These are phyloP conservation scores for Lactifluus volemus DNA, from an alignment of 768 basidiomycete genomes.

Conservation along the genomic window DNA sequence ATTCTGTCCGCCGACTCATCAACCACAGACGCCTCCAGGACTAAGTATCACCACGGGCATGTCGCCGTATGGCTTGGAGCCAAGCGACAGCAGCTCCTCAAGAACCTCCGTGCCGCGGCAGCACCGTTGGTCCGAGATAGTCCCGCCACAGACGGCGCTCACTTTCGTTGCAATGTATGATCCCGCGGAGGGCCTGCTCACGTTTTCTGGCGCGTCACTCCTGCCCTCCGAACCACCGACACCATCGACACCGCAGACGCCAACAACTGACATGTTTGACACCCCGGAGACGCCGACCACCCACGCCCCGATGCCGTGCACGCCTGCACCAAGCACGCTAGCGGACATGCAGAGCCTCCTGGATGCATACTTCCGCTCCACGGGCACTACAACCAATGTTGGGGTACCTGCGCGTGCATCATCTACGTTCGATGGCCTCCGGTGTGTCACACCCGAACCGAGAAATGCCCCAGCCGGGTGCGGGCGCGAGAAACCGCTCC, in stretches of 20 bases:
- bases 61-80: not conserved
- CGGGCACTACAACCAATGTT: not conserved
- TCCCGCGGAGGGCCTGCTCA: slow-evolving; percentile 46
- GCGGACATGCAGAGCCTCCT: slow-evolving; percentile 19
- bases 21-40: slow-evolving; percentile 6
- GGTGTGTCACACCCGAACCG: not conserved
- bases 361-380: slow-evolving; percentile 18
- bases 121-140: slow-evolving; percentile 47
- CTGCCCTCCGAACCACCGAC: slow-evolving; percentile 24
- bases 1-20: not conserved
- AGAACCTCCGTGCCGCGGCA: not conserved
- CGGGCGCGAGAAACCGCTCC: slow-evolving; percentile 13
- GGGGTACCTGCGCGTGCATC: slow-evolving; percentile 13
- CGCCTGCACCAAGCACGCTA: slow-evolving; percentile 18
- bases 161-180: slow-evolving; percentile 57
- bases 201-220: slow-evolving; percentile 45
- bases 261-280: not conserved
- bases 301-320: slow-evolving; percentile 21
- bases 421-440: slow-evolving; percentile 17
- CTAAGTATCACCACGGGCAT: slow-evolving; percentile 3
- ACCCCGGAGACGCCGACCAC: slow-evolving; percentile 15
- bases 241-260: not conserved
- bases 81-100: not conserved
- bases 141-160: slow-evolving; percentile 46
- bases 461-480: not conserved